A percentile compares a stretch with the other conserved stretches of the same genome.
These are phyloP conservation scores for Colletotrichum spaethianum DNA, from an alignment of 2,329 filamentous ascomycete species.

Conservation along the genomic window DNA sequence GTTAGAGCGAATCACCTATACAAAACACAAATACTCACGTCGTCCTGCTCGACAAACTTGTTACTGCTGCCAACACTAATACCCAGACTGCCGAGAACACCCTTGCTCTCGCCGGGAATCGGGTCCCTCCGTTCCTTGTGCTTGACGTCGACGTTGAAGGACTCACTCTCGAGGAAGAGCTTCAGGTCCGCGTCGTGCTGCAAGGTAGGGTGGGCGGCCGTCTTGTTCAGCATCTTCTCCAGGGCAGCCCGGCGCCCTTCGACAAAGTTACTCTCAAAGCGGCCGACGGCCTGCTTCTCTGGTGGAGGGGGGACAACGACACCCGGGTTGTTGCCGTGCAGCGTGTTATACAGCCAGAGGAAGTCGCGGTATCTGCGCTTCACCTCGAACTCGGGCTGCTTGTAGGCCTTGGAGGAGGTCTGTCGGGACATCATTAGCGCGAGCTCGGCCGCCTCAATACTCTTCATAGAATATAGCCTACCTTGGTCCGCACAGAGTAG, in stretches of 20 bases:
- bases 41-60: slow-evolving; percentile 98
- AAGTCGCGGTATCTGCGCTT: slow-evolving; percentile 97
- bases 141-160: slow-evolving; percentile 97
- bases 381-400: slow-evolving; percentile 91
- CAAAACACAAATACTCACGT: slow-evolving; percentile 69
- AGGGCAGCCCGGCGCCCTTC: slow-evolving; percentile 91
- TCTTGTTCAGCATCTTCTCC: slow-evolving; percentile 99
- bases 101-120: slow-evolving; percentile 89
- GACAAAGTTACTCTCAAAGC: slow-evolving; percentile 97
- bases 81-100: slow-evolving; percentile 88
- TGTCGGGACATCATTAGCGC: slow-evolving; percentile 53
- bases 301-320: slow-evolving; percentile 96
- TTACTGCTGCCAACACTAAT: slow-evolving; percentile 81
- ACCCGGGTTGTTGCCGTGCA: slow-evolving; percentile 95
- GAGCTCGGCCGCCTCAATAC: neutral
- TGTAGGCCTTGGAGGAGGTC: slow-evolving; percentile 97
- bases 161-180: slow-evolving; percentile 95
- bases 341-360: slow-evolving; percentile 94
- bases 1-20: slow-evolving; percentile 33
- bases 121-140: slow-evolving; percentile 96
- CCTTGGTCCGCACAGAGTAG: slow-evolving; percentile 94
- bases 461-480: slow-evolving; percentile 53
- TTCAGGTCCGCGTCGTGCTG: slow-evolving; percentile 96
- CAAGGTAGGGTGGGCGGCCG: slow-evolving; percentile 86
- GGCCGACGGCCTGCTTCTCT: slow-evolving; percentile 96